Evolutionary conservation across 331 rosid species (phyloP).

Genomic region (Rhamnella rubrinervis): DNA sequence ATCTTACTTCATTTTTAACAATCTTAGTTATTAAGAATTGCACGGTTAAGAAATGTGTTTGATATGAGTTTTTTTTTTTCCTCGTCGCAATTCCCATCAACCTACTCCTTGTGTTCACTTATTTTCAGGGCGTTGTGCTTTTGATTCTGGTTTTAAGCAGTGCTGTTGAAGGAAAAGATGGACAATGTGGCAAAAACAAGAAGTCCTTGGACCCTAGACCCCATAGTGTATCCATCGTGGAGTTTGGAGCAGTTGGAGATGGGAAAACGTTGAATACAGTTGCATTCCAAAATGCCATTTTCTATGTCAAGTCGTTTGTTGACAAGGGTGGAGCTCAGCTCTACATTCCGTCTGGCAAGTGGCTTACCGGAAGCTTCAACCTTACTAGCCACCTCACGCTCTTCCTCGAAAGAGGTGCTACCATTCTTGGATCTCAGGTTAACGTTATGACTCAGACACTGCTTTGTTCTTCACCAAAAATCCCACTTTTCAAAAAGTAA

Average conservation of each 20-base stretch:
- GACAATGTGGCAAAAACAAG: constrained; percentile 26
- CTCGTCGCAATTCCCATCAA: constrained; percentile 13
- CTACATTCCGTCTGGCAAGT: constrained; percentile 56
- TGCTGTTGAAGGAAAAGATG: constrained; percentile 34
- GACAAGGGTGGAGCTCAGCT: constrained; percentile 76
- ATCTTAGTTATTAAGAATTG: no score
- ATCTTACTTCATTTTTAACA: no score
- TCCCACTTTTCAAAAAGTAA: neutral
- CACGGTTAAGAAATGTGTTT: no score
- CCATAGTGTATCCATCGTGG: constrained; percentile 60
- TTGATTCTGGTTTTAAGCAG: constrained; percentile 36
- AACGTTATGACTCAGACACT: neutral
- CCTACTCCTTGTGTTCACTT: constrained; percentile 5
- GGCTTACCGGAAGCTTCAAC: constrained; percentile 67
- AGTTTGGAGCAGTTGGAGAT: constrained; percentile 71
- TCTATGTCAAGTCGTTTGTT: constrained; percentile 61
- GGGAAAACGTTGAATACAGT: constrained; percentile 58
- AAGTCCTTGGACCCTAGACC: constrained; percentile 40
- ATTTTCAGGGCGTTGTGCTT: constrained; percentile 39
- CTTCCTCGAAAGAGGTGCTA: constrained; percentile 57
- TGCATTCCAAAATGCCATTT: constrained; percentile 68
- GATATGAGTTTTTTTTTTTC: no score
- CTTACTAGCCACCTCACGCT: constrained; percentile 73
- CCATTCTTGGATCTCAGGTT: constrained; percentile 65
- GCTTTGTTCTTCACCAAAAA: neutral